Base-by-base conservation (phyloP, 2,329 filamentous ascomycete species). In the Neoascochyta sp. region DNA sequence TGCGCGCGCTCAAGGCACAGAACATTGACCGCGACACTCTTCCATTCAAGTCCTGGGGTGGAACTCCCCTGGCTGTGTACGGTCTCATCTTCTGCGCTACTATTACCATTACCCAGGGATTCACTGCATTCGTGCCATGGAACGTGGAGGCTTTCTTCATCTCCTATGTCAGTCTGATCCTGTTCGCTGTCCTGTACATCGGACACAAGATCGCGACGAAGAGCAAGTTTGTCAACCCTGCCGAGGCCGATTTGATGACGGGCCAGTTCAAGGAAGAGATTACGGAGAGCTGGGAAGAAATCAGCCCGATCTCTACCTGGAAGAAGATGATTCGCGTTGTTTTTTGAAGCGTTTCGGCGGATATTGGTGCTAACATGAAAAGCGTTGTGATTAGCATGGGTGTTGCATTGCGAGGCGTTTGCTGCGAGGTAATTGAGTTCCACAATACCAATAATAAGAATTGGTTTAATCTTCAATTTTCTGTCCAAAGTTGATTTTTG, bases 191-290 rank as follows among this genome's bases (percentile, higher is more conserved):
- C 0, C 65, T 83, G 1, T 84, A 82, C 48, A 5, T 75, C 9
- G 76, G 70, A 3, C 81, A 83, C 66, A 90, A 63, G 44, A 15
- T 59, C 13, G 30, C 54, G 1, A 60, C 53, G 13, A 49, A 59
- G 33, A 60, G 56, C 25, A 53, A 54, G 19, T 64, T 70, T 24
- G 52, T 70, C 39, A 60, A 57, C 7, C 47, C 66, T 3, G 38
- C 39, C 4, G 63, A 69, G 10, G 67, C 66, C 7, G 68, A 71
- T 39, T 41, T 71, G 11, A 38, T 65, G 9, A 62, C 58, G 11
- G 68, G 67, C 6, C 55, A 64, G 14, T 59, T 54, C 14, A 38
- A 56, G 10, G 55, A 57, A 2, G 54, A 57, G 22, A 20, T 39
- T 2, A 28, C 50, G 5, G 54, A 60, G 24, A 54, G 41, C 1